Evolutionary conservation across 495 filamentous ascomycete genomes (phyloP), one percentile per base, ranked within the genome.

Genomic region (Penicillium macrosclerotiorum): DNA sequence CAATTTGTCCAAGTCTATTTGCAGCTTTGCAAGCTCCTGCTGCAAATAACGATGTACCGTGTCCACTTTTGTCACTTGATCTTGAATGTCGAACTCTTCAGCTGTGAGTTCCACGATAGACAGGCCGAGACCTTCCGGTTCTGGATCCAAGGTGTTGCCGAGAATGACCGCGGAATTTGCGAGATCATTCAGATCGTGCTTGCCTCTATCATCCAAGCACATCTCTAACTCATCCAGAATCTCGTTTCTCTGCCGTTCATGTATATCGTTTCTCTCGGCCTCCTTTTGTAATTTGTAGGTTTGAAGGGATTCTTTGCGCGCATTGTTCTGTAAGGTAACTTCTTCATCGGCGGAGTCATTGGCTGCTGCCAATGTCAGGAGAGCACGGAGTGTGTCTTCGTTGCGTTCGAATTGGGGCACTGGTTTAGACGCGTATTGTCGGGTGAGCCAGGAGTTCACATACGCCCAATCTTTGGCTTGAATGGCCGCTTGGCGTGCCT

Each of bases 271-370:
- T 32, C 37, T 35, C 29, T 71, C 61, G 1, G 20, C 29, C 9
- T 59, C 52, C 38, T 72, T 64, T 12, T 52, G 55, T 37, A 55
- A 26, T 42, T 68, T 68, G 57, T 60, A 70, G 3, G 49, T 55
- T 19, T 58, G 48, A 6, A 73, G 38, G 5, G 68, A 63, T 46
- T 73, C 67, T 50, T 73, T 64, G 11, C 63, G 64, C 0, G 71
- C 68, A 11, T 62, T 59, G 16, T 73, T 64, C 14, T 86, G 62
- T 4, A 87, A 60, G 3, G 71, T 60, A 9, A 77, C 73, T 53
- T 90, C 83, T 47, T 95, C 89, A 51, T 95, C 88, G 13, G 89
- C 90, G 7, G 80, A 63, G 56, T 95, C 89, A 69, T 93, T 95
- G 29, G 82, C 76, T 8, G 81, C 72, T 17, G 88, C 84, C 8